Conservation (phyloP, 192 early-diverging fungal species). For the Funneliformis mosseae region DNA sequence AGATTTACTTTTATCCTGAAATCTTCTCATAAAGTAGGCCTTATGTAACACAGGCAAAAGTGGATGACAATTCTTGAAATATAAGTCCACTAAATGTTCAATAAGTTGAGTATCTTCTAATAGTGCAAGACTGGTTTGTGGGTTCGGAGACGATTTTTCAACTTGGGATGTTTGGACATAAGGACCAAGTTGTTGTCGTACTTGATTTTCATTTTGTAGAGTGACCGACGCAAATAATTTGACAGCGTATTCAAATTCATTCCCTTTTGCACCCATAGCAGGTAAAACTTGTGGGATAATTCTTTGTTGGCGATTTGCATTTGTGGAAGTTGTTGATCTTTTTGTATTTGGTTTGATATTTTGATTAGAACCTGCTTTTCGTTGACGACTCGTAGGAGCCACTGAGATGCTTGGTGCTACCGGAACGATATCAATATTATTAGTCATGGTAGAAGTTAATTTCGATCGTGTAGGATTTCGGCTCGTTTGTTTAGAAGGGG, state of each 20-base stretch:
- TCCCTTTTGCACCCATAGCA: background rate
- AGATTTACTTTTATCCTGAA: slow-evolving; percentile 9
- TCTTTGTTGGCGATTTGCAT: background rate
- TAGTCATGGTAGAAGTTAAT: background rate
- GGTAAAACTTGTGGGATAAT: slow-evolving; percentile 7
- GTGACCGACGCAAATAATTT: slow-evolving; percentile 11
- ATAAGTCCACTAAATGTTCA: background rate
- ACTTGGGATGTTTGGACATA: slow-evolving; percentile 7
- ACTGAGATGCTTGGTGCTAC: background rate
- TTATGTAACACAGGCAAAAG: slow-evolving; percentile 21
- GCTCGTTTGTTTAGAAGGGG: background rate
- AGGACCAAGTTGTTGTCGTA: slow-evolving; percentile 1
- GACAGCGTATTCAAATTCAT: slow-evolving; percentile 16
- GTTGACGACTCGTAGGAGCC: background rate
- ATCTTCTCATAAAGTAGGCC: slow-evolving; percentile 15
- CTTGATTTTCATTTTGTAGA: slow-evolving; percentile 5
- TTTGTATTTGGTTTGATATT: background rate
- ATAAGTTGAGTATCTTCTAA: background rate
- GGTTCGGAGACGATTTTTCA: background rate
- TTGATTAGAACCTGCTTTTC: background rate
- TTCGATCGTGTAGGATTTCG: background rate
- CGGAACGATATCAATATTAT: background rate
- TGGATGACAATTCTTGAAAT: slow-evolving; percentile 29
- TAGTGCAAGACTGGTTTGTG: background rate
- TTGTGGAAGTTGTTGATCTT: background rate